Percentiles rank a stretch among this genome's conserved stretches.
phyloP scores from a whole-genome alignment of 169 alveolate genomes.

The Plasmodium ovale region DNA sequence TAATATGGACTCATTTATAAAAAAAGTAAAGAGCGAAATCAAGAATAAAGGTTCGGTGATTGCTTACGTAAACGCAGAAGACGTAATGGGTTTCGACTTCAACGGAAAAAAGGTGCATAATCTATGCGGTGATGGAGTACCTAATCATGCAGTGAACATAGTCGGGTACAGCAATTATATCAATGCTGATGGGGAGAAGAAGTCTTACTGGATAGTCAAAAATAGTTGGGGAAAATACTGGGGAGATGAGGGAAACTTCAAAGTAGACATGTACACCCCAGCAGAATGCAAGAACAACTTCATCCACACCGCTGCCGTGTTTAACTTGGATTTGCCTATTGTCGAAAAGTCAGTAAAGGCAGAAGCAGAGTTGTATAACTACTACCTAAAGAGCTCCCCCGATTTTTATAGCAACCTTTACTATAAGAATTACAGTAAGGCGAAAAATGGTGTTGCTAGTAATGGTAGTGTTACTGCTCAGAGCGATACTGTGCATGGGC shows the following conservation, averaged over 20 bases:
- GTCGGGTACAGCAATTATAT: constrained; percentile 67
- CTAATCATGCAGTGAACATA: constrained; percentile 49
- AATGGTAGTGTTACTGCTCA: too few relatives aligned
- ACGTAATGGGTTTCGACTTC: constrained; percentile 19
- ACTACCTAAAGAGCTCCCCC: constrained; percentile 18
- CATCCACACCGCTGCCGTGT: constrained; percentile 21
- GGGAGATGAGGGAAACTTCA: constrained; percentile 41
- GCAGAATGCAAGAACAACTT: constrained; percentile 9
- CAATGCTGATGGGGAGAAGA: constrained; percentile 1
- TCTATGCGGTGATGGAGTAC: constrained; percentile 31
- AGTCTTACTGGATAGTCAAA: constrained; percentile 33
- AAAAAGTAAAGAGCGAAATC: constrained; percentile 30
- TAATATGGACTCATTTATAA: constrained; percentile 26
- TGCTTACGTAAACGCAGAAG: constrained; percentile 48
- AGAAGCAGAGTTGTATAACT: constrained; percentile 2
- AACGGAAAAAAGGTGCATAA: constrained; percentile 58
- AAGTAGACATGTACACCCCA: constrained; percentile 48
- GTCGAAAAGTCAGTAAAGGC: neutral
- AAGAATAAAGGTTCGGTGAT: constrained; percentile 71
- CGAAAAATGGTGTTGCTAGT: neutral
- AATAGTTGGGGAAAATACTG: constrained; percentile 66
- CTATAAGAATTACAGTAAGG: neutral
- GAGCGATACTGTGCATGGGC: neutral
- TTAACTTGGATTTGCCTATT: constrained; percentile 1
- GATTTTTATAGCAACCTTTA: constrained; percentile 29